Evolutionary conservation across 148 eudicot species (phyloP).

Genomic region (Persicaria maculosa): DNA sequence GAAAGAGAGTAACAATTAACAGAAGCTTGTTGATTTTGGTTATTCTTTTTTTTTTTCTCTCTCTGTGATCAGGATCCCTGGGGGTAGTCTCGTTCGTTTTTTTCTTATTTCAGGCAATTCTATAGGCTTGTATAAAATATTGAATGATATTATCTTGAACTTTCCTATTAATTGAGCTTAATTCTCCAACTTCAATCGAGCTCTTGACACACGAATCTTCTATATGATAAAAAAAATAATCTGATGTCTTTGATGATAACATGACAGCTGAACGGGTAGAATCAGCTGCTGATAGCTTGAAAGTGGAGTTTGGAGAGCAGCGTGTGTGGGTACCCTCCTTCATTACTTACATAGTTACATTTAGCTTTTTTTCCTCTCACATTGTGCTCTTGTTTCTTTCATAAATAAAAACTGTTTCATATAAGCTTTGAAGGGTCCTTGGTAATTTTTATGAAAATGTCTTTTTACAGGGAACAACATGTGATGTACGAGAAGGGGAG

Average conservation of each 20-base stretch:
- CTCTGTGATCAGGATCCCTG: background rate
- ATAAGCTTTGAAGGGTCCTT: background rate
- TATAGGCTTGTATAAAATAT: background rate
- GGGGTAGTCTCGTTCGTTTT: background rate
- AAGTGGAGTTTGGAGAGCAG: conserved; percentile 69
- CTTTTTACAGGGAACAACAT: conserved; percentile 57
- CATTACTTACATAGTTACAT: conserved; percentile 27
- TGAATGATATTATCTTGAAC: background rate
- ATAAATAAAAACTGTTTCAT: background rate
- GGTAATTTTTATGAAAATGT: background rate
- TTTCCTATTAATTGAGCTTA: conserved; percentile 3
- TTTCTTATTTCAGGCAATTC: background rate
- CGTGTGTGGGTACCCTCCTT: conserved; percentile 98
- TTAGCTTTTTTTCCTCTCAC: background rate
- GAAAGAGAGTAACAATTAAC: background rate
- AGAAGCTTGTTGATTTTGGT: background rate
- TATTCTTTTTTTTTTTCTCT: background rate
- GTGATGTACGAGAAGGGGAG: conserved; percentile 75
- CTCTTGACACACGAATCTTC: background rate
- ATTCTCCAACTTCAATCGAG: background rate
- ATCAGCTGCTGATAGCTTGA: conserved; percentile 54
- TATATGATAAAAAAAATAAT: background rate
- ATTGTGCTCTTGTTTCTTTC: conserved; percentile 6
- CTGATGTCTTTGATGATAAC: background rate
- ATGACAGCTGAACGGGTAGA: conserved; percentile 69